Evolutionary conservation across 1,284 basidiomycete genomes (phyloP).

Genomic region (Peniophora sp.): DNA sequence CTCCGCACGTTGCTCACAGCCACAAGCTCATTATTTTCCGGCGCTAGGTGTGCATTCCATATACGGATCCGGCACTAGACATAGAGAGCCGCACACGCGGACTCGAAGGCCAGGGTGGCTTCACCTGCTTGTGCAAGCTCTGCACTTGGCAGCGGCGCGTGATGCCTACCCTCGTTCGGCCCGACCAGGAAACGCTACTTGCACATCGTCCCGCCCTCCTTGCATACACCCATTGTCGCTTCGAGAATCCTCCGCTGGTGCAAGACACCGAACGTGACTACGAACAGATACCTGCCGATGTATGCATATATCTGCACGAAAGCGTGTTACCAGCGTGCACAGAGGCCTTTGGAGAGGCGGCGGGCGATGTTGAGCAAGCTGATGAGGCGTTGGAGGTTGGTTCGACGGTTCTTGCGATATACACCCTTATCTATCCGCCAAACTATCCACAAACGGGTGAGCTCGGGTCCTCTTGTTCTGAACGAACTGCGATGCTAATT

Average conservation of each 20-base stretch:
- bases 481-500: not conserved
- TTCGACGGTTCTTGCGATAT: conserved; percentile 50
- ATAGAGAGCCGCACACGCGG: conserved; percentile 49
- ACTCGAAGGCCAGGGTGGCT: conserved; percentile 56
- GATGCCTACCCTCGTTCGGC: not conserved
- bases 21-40: not conserved
- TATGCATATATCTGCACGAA: conserved; percentile 44
- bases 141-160: conserved; percentile 34
- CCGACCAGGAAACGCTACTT: too few species aligned
- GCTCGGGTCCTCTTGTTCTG: conserved; percentile 13
- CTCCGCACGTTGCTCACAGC: not conserved
- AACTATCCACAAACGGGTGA: conserved; percentile 74
- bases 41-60: conserved; percentile 65
- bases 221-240: conserved; percentile 5
- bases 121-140: conserved; percentile 52
- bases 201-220: too few species aligned
- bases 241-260: not conserved
- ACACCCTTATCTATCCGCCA: conserved; percentile 57
- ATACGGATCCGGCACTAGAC: conserved; percentile 64
- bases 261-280: conserved; percentile 13
- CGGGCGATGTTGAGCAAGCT: conserved; percentile 51
- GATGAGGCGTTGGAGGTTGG: conserved; percentile 46
- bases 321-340: conserved; percentile 51
- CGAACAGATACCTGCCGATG: conserved; percentile 27
- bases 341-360: conserved; percentile 52